Conservation (phyloP, 768 basidiomycete genomes). For the Phlebiopsis flavidoalba region DNA sequence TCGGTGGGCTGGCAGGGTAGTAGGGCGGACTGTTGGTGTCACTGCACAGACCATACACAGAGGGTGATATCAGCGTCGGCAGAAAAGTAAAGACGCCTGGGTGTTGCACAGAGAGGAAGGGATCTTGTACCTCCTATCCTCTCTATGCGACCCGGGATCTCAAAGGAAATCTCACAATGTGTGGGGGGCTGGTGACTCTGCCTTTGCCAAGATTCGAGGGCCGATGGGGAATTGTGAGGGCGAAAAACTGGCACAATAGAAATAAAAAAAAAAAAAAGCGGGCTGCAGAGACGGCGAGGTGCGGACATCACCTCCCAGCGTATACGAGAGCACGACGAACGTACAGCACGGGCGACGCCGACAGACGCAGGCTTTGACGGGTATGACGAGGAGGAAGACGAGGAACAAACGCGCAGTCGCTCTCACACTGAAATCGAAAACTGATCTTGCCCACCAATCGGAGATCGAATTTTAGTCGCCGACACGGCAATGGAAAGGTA, state of each 20-base stretch:
- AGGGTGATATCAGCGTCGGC: constrained; percentile 29
- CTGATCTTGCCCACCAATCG: constrained; percentile 12
- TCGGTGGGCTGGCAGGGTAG: constrained; percentile 28
- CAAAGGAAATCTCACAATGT: constrained; percentile 5
- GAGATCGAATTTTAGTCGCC: constrained; percentile 15
- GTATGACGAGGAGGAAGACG: constrained; percentile 16
- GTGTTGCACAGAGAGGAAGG: constrained; percentile 17
- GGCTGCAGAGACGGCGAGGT: no score
- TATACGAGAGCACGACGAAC: not conserved
- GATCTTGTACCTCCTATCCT: constrained; percentile 51
- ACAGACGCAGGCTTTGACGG: not conserved
- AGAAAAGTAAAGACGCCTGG: constrained; percentile 30
- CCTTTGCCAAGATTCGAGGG: not conserved
- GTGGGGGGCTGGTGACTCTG: not conserved
- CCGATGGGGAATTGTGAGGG: not conserved
- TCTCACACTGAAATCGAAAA: constrained; percentile 12
- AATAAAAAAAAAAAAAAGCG: no score
- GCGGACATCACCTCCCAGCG: not conserved
- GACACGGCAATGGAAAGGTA: constrained; percentile 3
- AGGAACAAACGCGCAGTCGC: constrained; percentile 11
- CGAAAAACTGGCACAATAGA: not conserved
- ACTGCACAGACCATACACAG: constrained; percentile 45
- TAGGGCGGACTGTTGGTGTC: constrained; percentile 38
- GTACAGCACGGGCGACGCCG: not conserved
- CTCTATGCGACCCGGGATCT: constrained; percentile 68